These are phyloP conservation scores for Echinochloa phyllopogon DNA, from an alignment of 176 grass and related monocot species.

Conservation along the genomic window DNA sequence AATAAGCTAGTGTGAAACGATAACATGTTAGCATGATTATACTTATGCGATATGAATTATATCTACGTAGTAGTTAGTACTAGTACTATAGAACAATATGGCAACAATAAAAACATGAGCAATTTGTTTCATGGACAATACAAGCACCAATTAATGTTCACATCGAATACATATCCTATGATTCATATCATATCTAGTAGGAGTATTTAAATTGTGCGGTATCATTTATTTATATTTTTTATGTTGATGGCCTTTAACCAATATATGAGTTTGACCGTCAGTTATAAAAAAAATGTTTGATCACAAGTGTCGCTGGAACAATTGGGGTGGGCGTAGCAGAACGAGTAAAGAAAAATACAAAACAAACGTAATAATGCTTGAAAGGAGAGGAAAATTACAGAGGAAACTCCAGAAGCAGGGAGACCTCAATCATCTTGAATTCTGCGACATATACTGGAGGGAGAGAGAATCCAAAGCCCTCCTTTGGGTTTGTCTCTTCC, in stretches of 20 bases:
- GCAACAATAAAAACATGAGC: not conserved
- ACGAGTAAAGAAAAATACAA: not conserved
- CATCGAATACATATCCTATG: not conserved
- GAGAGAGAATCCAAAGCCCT: conserved; percentile 89
- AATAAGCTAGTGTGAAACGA: not conserved
- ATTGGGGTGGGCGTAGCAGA: conserved; percentile 28
- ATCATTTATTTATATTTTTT: no score
- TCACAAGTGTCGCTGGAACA: not conserved
- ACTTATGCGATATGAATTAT: not conserved
- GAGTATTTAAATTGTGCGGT: not conserved
- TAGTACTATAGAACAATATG: not conserved
- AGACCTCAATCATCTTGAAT: conserved; percentile 63
- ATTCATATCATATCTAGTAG: not conserved
- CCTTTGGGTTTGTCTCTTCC: conserved; percentile 75
- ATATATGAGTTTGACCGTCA: no score
- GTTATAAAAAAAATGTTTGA: not conserved
- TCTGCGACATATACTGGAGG: conserved; percentile 64
- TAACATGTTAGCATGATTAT: not conserved
- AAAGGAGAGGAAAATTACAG: conserved; percentile 35
- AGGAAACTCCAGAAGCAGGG: conserved; percentile 39
- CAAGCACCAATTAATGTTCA: not conserved
- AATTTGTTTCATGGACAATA: not conserved
- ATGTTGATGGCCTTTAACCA: not conserved
- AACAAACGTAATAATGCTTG: not conserved
- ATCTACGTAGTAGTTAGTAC: no score